Evolutionary conservation across 2,329 filamentous ascomycete genomes (phyloP).

Genomic region (Claviceps arundinis): DNA sequence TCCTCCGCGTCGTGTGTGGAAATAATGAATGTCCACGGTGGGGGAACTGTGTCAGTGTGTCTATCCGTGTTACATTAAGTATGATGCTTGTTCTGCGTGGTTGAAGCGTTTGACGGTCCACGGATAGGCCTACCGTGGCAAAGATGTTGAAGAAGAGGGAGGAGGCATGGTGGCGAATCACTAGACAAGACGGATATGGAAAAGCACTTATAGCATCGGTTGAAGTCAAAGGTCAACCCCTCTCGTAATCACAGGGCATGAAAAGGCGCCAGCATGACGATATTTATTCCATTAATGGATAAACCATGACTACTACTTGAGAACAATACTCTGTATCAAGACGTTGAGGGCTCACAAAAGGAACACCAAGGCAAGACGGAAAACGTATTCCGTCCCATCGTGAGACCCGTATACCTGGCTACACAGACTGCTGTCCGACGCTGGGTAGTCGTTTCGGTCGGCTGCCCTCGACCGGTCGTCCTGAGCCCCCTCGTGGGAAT

Average conservation of each 20-base stretch:
- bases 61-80: neutral
- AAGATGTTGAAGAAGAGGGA: conserved; percentile 4
- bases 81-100: conserved; percentile 3
- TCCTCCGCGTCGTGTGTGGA: no score
- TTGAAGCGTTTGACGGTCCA: conserved; percentile 1
- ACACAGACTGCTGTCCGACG: neutral
- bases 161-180: neutral
- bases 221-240: no score
- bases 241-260: no score
- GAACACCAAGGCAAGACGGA: neutral
- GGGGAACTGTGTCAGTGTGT: no score
- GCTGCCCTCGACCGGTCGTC: neutral
- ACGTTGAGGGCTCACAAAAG: neutral
- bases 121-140: neutral
- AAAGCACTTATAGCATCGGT: no score
- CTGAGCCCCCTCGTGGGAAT: neutral
- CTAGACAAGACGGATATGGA: no score
- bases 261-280: no score
- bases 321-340: neutral
- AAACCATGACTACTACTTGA: neutral
- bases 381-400: no score
- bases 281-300: neutral
- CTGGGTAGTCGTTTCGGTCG: neutral
- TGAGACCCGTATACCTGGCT: neutral
- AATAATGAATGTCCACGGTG: no score